Evolutionary conservation across 495 filamentous ascomycete genomes (phyloP).

Genomic region (Trichoderma reesei): DNA sequence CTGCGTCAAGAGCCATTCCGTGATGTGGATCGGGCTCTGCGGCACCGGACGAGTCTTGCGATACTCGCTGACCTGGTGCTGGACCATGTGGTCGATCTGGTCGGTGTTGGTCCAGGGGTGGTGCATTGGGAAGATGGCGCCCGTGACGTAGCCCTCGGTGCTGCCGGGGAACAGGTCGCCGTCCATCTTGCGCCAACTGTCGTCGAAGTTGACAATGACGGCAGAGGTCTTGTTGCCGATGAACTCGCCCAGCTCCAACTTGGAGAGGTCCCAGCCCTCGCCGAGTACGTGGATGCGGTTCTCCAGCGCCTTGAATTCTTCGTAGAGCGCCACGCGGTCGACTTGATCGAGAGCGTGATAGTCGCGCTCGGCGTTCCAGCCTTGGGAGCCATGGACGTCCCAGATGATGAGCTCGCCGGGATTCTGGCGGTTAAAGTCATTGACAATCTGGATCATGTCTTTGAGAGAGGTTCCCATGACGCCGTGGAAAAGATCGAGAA

Average conservation of each 20-base stretch:
- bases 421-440: constrained; percentile 1
- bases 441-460: constrained; percentile 2
- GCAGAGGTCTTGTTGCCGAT: constrained; percentile 2
- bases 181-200: neutral
- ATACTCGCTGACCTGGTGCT: neutral
- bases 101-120: neutral
- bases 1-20: neutral
- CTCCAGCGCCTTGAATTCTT: neutral
- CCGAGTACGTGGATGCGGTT: neutral
- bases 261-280: neutral
- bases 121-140: neutral
- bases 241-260: neutral
- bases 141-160: neutral
- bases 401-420: constrained; percentile 12
- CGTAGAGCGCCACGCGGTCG: neutral
- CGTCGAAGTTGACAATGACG: constrained; percentile 5
- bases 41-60: neutral
- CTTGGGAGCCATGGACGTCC: neutral
- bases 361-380: neutral
- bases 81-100: neutral
- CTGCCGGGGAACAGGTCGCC: neutral
- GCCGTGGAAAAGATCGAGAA: neutral
- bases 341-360: neutral
- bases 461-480: neutral
- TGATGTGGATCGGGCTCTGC: neutral